Evolutionary conservation across 2,329 filamentous ascomycete genomes (phyloP).

Genomic region (Exophiala sp.): DNA sequence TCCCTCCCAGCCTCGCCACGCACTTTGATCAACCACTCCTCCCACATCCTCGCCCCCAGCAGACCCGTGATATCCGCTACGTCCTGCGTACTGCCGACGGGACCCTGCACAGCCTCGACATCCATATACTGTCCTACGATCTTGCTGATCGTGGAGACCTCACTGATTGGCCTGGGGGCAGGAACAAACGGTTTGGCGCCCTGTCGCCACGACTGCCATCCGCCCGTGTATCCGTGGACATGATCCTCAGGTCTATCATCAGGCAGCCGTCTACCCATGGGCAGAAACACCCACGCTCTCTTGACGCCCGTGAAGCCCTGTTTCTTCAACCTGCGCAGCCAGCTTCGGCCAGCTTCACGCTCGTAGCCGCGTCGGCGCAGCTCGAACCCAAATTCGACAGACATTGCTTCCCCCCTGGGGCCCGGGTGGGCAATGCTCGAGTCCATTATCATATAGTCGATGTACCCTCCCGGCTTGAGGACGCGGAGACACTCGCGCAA

Average conservation of each 20-base stretch:
- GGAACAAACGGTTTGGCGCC: conserved; percentile 29
- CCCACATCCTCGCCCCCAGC: conserved; percentile 85
- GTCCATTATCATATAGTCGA: conserved; percentile 87
- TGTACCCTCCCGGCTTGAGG: conserved; percentile 84
- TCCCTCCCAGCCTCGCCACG: conserved; percentile 71
- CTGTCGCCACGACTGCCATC: conserved; percentile 39
- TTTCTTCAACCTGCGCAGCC: conserved; percentile 65
- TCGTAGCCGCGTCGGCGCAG: conserved; percentile 89
- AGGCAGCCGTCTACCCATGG: conserved; percentile 58
- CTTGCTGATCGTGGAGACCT: conserved; percentile 26
- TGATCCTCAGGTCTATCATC: conserved; percentile 18
- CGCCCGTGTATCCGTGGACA: conserved; percentile 33
- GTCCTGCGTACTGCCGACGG: conserved; percentile 62
- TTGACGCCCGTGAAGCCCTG: conserved; percentile 75
- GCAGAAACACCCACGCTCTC: conserved; percentile 82
- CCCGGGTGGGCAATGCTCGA: conserved; percentile 84
- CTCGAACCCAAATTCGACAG: conserved; percentile 85
- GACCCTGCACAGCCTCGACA: conserved; percentile 53
- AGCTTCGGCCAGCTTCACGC: conserved; percentile 72
- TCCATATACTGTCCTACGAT: conserved; percentile 35
- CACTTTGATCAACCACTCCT: conserved; percentile 87
- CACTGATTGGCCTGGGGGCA: conserved; percentile 25
- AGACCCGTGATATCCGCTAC: conserved; percentile 72
- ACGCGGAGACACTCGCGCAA: conserved; percentile 82
- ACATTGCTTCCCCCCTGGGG: conserved; percentile 69